Conservation (phyloP, 768 basidiomycete genomes). For the Mycena kentingensis region DNA sequence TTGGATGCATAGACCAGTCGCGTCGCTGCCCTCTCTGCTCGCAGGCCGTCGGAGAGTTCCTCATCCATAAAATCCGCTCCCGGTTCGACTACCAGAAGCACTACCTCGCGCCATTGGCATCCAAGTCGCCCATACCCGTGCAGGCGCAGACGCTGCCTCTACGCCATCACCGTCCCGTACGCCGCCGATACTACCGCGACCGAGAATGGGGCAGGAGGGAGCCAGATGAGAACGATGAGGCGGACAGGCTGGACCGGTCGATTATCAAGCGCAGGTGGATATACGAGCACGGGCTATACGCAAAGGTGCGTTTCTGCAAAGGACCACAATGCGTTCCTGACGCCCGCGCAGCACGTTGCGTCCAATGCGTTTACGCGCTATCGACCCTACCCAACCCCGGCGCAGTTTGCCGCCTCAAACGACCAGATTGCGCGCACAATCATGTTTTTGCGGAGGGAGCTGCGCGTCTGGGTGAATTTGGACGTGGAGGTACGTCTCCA, state of each 20-base stretch:
- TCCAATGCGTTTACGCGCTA: conserved; percentile 86
- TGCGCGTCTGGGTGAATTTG: conserved; percentile 85
- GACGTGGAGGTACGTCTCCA: conserved; percentile 75
- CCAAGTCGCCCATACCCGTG: conserved; percentile 48
- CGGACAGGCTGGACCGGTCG: conserved; percentile 74
- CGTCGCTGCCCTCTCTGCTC: conserved; percentile 78
- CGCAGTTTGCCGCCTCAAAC: conserved; percentile 77
- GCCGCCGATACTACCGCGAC: conserved; percentile 40
- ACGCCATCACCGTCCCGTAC: conserved; percentile 31
- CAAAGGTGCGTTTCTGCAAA: conserved; percentile 60
- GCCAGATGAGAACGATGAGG: conserved; percentile 53
- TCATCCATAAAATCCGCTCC: conserved; percentile 80
- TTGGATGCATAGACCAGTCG: conserved; percentile 59
- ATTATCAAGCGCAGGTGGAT: conserved; percentile 76
- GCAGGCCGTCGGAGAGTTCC: conserved; percentile 64
- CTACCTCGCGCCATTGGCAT: conserved; percentile 66
- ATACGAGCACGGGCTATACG: conserved; percentile 78
- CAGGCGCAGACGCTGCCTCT: conserved; percentile 32
- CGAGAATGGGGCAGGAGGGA: conserved; percentile 60
- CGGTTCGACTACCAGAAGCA: conserved; percentile 82
- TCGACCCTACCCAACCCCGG: conserved; percentile 85
- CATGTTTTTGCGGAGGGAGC: conserved; percentile 79
- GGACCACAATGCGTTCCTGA: not conserved
- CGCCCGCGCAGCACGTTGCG: conserved; percentile 72
- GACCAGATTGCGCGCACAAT: conserved; percentile 78